A percentile compares a stretch with the other conserved stretches of the same genome.
These are phyloP conservation scores for Sclerotinia nivalis DNA, from an alignment of 2,329 filamentous ascomycete species.

Conservation along the genomic window DNA sequence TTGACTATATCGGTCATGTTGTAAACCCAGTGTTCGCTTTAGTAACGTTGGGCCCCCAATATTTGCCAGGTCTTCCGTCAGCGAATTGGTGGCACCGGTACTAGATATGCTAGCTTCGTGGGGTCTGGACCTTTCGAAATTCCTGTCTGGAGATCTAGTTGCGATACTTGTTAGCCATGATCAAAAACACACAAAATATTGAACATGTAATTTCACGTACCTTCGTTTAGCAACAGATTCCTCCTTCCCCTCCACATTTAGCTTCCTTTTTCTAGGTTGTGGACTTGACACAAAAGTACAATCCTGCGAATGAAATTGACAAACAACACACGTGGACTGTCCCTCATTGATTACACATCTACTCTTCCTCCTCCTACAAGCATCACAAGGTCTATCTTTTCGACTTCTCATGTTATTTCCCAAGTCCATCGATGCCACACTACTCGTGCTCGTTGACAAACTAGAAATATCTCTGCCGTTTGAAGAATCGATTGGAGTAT, in stretches of 20 bases:
- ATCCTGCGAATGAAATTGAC: constrained; percentile 74
- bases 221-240: constrained; percentile 67
- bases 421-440: constrained; percentile 54
- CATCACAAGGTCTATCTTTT: constrained; percentile 64
- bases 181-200: not conserved
- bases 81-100: constrained; percentile 61
- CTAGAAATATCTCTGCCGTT: constrained; percentile 40
- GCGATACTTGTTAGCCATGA: constrained; percentile 29
- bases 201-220: constrained; percentile 47
- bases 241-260: constrained; percentile 58
- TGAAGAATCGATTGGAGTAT: constrained; percentile 28
- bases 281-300: constrained; percentile 79
- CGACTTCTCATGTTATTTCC: constrained; percentile 47
- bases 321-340: constrained; percentile 70
- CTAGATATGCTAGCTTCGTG: constrained; percentile 61
- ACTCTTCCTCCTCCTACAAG: constrained; percentile 71
- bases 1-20: constrained; percentile 76
- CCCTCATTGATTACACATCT: constrained; percentile 80
- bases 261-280: constrained; percentile 76
- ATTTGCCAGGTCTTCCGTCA: constrained; percentile 71
- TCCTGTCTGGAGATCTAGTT: constrained; percentile 57
- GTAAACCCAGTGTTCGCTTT: constrained; percentile 71
- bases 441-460: constrained; percentile 54
- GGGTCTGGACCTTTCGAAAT: constrained; percentile 55
- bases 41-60: constrained; percentile 66